Evolutionary conservation across 2,329 filamentous ascomycete species (phyloP), one percentile per base, ranked within the genome.

Genomic region (Pseudogymnoascus sp.): DNA sequence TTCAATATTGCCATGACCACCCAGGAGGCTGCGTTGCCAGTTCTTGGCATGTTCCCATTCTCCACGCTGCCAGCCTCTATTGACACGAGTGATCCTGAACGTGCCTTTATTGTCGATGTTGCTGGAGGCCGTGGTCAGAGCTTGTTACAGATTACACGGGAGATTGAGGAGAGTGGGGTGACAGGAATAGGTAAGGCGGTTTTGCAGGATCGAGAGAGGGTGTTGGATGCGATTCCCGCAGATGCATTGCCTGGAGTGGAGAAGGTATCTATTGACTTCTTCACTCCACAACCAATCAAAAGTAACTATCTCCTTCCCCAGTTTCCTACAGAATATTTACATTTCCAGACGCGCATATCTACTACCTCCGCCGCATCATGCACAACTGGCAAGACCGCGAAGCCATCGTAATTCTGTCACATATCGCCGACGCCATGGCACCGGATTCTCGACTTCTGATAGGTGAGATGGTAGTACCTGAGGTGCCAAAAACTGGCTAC

Each of bases 291-390:
- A 39, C 57, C 57, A 22, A 58, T 58, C 37, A 36, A 58, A 22
- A 39, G 57, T 57, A 35, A 20, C 1, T 58, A 3, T 47, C 14
- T 25, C 61, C 33, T 38, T 11, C 9, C 33, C 33, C 30, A n/a
- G n/a, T 25, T 38, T 14, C 15, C 5, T 25, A 9, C 33, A 33
- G 18, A 18, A 63, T 38, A 11, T 6, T 25, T 30, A 18, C n/a
- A 15, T 33, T 28, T 9, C 6, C 18, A 66, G 65, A 64, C 39
- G 67, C 67, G 11, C 63, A 68, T n/a, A 61, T 67, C 8, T 69
- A 69, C 38, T 68, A 67, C 50, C 63, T 69, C 18, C 66, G 67
- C 11, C 63, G 66, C 15, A 67, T 65, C 8, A 60, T 68, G 58
- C 66, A 69, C 33, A 68, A 69, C 35, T 68, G 64, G 61, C 63